These are phyloP conservation scores for Striga asiatica DNA, from an alignment of 257 asterid genomes.

Conservation along the genomic window DNA sequence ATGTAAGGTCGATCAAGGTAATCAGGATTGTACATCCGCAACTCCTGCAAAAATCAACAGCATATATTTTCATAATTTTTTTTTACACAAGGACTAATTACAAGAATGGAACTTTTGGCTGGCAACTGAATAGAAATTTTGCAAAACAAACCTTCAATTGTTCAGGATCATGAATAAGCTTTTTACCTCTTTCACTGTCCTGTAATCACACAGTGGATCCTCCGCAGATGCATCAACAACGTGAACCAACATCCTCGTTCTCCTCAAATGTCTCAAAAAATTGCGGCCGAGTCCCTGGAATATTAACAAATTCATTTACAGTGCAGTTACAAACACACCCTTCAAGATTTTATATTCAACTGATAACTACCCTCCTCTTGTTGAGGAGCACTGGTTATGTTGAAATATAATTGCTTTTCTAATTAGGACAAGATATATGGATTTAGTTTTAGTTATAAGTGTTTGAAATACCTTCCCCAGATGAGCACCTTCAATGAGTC, in stretches of 20 bases:
- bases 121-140: too few relatives aligned
- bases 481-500: constrained; percentile 98
- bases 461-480: constrained; percentile 67
- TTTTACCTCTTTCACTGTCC: constrained; percentile 93
- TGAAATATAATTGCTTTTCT: not conserved
- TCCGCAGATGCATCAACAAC: constrained; percentile 77
- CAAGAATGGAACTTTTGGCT: not conserved
- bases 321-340: not conserved
- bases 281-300: constrained; percentile 96
- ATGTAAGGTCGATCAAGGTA: constrained; percentile 86
- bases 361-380: not conserved
- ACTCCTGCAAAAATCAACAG: constrained; percentile 47
- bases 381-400: not conserved
- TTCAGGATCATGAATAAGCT: constrained; percentile 10
- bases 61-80: constrained; percentile 5
- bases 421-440: too few relatives aligned
- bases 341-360: not conserved
- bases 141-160: not conserved
- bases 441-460: not conserved
- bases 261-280: constrained; percentile 93
- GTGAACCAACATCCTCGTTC: constrained; percentile 88
- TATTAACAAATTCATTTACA: not conserved
- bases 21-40: constrained; percentile 95
- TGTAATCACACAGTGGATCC: constrained; percentile 80
- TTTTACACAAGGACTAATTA: not conserved